Base-by-base conservation (phyloP, 2,329 filamentous ascomycete species). In the Fusarium liriodendri region DNA sequence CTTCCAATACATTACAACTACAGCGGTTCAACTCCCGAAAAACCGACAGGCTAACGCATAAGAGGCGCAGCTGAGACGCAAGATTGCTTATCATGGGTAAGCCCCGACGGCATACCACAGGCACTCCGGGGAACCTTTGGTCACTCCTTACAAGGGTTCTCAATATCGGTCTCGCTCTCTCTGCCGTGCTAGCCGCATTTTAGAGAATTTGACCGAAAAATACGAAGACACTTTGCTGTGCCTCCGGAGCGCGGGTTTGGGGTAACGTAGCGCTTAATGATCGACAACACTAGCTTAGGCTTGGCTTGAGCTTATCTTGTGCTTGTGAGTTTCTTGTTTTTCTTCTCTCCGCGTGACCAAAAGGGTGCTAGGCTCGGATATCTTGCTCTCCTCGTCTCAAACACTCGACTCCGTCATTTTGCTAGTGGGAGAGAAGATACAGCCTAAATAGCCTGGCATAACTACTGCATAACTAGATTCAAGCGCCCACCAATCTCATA, bases 141-240 rank as follows among this genome's bases (percentile, higher is more conserved):
- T 25, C n/a, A 2, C 27, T 32, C 52, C n/a, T 45, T 16, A 33
- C 58, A 61, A 65, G 37, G 33, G 37, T 47, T 47, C 22, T 47
- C 20, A 18, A 47, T 47, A 47, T 18, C 13, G 8, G 27, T 29
- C 27, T 47, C 13, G 25, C 42, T 32, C 22, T 42, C 47, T 42
- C 47, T 75, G 72, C 72, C 72, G 72, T 67, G 32, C 62, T 74
- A 75, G 62, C 72, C 72, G 72, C 22, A 37, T 29, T 27, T 32
- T 20, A n/a, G 18, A 16, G 47, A 54, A 54, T 54, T 54, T 54
- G 18, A 32, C 47, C 47, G 27, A 29, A 29, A 29, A 29, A 29
- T 29, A 29, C 27, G 27, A 29, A 29, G 27, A 29, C 27, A 29
- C 16, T 52, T 55, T 33, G n/a, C 47, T 54, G 47, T 54, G 47